Base-by-base conservation (phyloP, 1,284 basidiomycete species). In the Puccinia coronata region DNA sequence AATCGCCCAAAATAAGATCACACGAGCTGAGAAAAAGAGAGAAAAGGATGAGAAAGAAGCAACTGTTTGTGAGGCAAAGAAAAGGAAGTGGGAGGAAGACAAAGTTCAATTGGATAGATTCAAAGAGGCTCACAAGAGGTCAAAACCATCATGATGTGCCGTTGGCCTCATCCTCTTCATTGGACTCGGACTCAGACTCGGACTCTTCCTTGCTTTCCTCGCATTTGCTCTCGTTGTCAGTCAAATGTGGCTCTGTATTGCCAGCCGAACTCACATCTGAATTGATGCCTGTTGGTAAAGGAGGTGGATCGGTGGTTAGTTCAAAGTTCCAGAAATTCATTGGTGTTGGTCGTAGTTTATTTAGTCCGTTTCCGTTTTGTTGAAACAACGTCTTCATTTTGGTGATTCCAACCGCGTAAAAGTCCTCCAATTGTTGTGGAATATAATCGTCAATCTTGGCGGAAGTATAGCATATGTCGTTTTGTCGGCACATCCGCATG, bases 291-390 rank as follows among this genome's bases (percentile, higher is more conserved):
- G 11, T n/a, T 53, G 51, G 55, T n/a, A 6, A 9, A 8, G 31
- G 55, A 47, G 16, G 43, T 8, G 43, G 43, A n/a, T 57, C 20
- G 31, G 25, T 28, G 23, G 23, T 57, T 23, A 57, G 3, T 57
- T 57, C 6, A 14, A 16, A 9, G 23, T 39, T 65, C 34, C 31
- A 65, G 2, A 28, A 28, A 14, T 39, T 43, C 18, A 65, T 39
- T 23, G 61, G 61, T 39, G 61, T 20, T n/a, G 65, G 65, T 43
- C 65, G 39, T 2, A 67, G 65, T 41, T 65, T 36, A 41, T 65
- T 65, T 2, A 65, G 61, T 5, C 4, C 6, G 8, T 57, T 57
- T 57, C 55, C 61, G 11, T 65, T 36, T 20, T 14, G 12, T 14
- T 16, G 6, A 20, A 36, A 34, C n/a, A 14, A n/a, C 34, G 11